Conservation (phyloP, 2,329 filamentous ascomycete genomes). For the Phyllosticta citriasiana region DNA sequence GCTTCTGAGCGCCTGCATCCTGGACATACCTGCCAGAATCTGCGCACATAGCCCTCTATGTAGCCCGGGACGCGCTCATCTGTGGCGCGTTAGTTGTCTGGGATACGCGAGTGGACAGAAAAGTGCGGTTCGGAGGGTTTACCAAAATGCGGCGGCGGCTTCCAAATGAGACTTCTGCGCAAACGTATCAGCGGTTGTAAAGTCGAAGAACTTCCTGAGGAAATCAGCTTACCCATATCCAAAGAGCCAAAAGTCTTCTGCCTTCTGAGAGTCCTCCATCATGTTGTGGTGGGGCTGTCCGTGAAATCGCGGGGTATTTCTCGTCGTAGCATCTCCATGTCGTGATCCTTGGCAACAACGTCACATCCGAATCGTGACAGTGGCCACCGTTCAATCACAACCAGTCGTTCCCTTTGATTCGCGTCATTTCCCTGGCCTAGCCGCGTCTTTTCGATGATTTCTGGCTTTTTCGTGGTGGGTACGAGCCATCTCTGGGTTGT, state of each 20-base stretch:
- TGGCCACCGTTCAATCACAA: no score
- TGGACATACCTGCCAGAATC: slow-evolving; percentile 87
- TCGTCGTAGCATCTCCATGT: background rate
- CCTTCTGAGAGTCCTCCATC: slow-evolving; percentile 1
- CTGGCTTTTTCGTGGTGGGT: no score
- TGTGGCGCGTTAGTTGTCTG: slow-evolving; percentile 28
- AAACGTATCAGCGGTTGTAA: background rate
- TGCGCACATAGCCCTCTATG: slow-evolving; percentile 84
- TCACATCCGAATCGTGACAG: background rate
- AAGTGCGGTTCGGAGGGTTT: slow-evolving; percentile 18
- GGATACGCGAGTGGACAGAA: no score
- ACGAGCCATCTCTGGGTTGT: no score
- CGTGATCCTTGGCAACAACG: background rate
- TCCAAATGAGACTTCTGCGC: slow-evolving; percentile 87
- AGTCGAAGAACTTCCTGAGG: slow-evolving; percentile 14
- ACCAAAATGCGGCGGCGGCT: slow-evolving; percentile 94
- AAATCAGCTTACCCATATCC: slow-evolving; percentile 68
- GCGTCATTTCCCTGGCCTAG: no score
- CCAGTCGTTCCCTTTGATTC: no score
- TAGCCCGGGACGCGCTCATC: slow-evolving; percentile 80
- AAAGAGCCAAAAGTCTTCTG: slow-evolving; percentile 83
- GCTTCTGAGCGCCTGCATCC: background rate
- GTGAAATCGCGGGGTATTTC: no score
- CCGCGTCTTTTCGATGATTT: no score
- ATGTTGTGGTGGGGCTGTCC: background rate